phyloP scores from a whole-genome alignment of 306 rosid genomes.

The Vachellia collinsii region DNA sequence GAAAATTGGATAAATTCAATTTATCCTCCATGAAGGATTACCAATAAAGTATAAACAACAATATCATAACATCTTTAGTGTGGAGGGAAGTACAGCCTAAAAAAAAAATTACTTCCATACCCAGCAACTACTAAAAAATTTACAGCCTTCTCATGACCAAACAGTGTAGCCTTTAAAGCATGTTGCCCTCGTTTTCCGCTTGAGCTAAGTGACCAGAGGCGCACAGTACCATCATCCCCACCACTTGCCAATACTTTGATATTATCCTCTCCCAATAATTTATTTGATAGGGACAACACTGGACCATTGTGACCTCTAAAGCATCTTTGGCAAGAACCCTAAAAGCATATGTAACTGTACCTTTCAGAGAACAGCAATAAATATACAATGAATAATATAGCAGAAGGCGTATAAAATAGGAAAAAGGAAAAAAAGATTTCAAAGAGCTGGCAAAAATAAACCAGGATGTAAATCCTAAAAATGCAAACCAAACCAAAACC shows the following conservation, averaged over 20 bases:
- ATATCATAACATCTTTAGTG: slow-evolving; percentile 1
- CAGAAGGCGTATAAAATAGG: not conserved
- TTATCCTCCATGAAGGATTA: not conserved
- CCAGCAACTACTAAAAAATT: slow-evolving; percentile 72
- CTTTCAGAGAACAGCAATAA: not conserved
- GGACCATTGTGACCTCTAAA: slow-evolving; percentile 89
- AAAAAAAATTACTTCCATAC: slow-evolving; percentile 51
- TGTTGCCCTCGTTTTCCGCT: slow-evolving; percentile 69
- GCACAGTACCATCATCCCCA: slow-evolving; percentile 91
- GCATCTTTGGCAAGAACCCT: slow-evolving; percentile 67
- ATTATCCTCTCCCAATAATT: slow-evolving; percentile 69
- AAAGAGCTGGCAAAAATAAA: slow-evolving; percentile 17
- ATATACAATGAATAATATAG: slow-evolving; percentile 22
- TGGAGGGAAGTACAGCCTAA: slow-evolving; percentile 2
- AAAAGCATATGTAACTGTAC: not conserved
- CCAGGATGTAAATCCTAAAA: not conserved
- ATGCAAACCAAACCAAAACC: not conserved
- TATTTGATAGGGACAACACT: slow-evolving; percentile 72
- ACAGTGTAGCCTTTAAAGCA: slow-evolving; percentile 71
- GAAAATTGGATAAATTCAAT: not conserved
- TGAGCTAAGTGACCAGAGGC: slow-evolving; percentile 80
- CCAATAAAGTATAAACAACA: not conserved
- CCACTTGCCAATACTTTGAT: slow-evolving; percentile 89
- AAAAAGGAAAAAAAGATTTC: not conserved
- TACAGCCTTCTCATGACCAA: slow-evolving; percentile 83